Base-by-base conservation (phyloP, 352 stramenopile species). In the Globisporangium okanoganense region DNA sequence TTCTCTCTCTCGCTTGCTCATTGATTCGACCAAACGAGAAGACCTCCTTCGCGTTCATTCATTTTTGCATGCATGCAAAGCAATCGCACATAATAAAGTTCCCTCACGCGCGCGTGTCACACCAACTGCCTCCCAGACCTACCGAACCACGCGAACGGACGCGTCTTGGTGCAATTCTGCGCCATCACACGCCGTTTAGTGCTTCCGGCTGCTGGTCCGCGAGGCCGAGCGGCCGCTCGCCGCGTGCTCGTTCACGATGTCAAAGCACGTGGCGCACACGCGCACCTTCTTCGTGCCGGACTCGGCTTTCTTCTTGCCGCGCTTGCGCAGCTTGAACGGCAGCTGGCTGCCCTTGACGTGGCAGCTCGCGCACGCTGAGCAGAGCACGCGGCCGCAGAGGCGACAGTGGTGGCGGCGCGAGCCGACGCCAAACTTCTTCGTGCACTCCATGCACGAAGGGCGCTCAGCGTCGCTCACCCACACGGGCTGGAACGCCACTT, bases 181-280 rank as follows among this genome's bases (percentile, higher is more conserved):
- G 5, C 40, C n/a, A 25, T 22, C 24, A 20, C 35, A 9, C 14
- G 29, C 14, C 24, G 18, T 47, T 36, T 44, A 62, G 2, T 62
- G 35, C 22, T 47, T 52, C 41, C 56, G 20, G 9, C 36, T 20
- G 25, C 60, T 66, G 18, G 20, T 63, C 45, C 57, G 45, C 57
- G 57, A 62, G 7, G 35, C n/a, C 35, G 45, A 41, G 24, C 57
- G 57, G 24, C 57, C 57, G 16, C 16, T 31, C 22, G 31, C 25
- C 48, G 57, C 45, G 35, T 50, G 33, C 45, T 62, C 57, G 22
- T 33, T 49, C 5, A 41, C 49, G 54, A 67, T 75, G 36, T 87
- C 78, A 58, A 83, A 82, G 67, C 84, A 94, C 70, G 80, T 83
- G 38, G 78, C 85, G 65, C 84, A 94, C 51, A 90, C 77, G 48